phyloP scores from a whole-genome alignment of 2,329 filamentous ascomycete genomes.

The Helotiales sp. region DNA sequence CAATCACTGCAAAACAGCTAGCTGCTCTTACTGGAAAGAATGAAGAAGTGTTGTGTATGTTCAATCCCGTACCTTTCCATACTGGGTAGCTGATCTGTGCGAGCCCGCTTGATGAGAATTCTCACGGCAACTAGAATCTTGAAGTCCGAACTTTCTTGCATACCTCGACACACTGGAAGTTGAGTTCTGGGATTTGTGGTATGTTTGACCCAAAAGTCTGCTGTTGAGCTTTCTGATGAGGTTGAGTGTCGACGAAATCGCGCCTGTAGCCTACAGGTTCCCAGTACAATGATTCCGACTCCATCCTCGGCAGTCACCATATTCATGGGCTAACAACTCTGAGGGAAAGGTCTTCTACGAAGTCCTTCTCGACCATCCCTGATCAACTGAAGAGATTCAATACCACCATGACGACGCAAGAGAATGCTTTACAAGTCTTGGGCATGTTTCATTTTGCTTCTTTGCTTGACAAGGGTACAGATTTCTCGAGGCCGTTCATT shows the following conservation, averaged over 20 bases:
- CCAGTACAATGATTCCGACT: conserved; percentile 24
- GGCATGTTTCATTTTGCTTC: conserved; percentile 19
- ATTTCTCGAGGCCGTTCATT: conserved; percentile 8
- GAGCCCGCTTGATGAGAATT: conserved; percentile 33
- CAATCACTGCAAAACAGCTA: conserved; percentile 28
- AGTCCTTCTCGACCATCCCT: conserved; percentile 11
- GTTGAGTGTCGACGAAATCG: conserved; percentile 26
- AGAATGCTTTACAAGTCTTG: conserved; percentile 14
- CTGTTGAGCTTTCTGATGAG: not conserved
- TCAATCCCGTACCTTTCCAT: no score
- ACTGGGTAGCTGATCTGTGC: not conserved
- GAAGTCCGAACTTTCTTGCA: conserved; percentile 30
- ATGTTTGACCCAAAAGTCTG: not conserved
- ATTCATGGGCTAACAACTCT: conserved; percentile 13
- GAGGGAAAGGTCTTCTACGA: conserved; percentile 18
- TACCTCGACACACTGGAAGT: conserved; percentile 31
- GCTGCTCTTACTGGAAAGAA: conserved; percentile 21
- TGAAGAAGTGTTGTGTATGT: conserved; percentile 29
- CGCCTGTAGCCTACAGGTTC: conserved; percentile 23
- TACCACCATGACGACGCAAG: conserved; percentile 18
- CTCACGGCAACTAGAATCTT: conserved; percentile 34
- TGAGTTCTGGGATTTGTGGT: conserved; percentile 32
- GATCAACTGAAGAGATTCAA: conserved; percentile 17
- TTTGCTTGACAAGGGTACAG: conserved; percentile 7
- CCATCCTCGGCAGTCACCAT: conserved; percentile 11